Percentiles rank a stretch among this genome's conserved stretches.
These are phyloP conservation scores for Sporisorium sorghi DNA, from an alignment of 1,284 basidiomycete species.

Conservation along the genomic window DNA sequence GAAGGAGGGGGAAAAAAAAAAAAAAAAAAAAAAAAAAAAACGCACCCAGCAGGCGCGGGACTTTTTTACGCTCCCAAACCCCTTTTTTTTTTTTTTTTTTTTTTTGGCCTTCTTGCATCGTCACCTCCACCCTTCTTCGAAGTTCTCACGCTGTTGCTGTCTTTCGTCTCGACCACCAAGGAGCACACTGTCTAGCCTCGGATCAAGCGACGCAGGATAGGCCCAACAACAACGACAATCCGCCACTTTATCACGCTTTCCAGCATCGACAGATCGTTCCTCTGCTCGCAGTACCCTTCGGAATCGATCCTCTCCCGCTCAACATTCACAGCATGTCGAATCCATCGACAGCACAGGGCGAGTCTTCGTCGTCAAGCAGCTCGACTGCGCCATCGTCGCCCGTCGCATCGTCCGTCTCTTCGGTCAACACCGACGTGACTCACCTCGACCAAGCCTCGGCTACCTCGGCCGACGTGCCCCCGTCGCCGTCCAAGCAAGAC, in stretches of 20 bases:
- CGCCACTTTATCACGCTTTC: not conserved
- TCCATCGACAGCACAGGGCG: constrained; percentile 18
- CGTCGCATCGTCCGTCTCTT: constrained; percentile 36
- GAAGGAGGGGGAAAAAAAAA: too few species aligned
- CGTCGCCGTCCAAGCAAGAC: constrained; percentile 48
- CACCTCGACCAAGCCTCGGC: constrained; percentile 52
- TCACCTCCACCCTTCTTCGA: not conserved
- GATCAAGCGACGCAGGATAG: not conserved
- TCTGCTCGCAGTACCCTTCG: not conserved
- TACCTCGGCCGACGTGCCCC: constrained; percentile 59
- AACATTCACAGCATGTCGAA: constrained; percentile 18
- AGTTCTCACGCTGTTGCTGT: too few species aligned
- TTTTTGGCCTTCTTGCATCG: too few species aligned
- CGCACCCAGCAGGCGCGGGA: too few species aligned
- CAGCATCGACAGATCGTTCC: not conserved
- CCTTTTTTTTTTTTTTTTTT: too few species aligned
- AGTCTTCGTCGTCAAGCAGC: constrained; percentile 25
- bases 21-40: too few species aligned
- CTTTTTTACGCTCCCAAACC: too few species aligned
- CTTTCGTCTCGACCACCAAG: constrained; percentile 2
- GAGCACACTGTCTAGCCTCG: not conserved
- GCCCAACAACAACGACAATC: not conserved
- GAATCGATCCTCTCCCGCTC: not conserved
- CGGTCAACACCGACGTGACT: constrained; percentile 33
- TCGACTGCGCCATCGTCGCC: constrained; percentile 40